phyloP scores from a whole-genome alignment of 2,329 filamentous ascomycete species.

The Apiospora malaysiana region DNA sequence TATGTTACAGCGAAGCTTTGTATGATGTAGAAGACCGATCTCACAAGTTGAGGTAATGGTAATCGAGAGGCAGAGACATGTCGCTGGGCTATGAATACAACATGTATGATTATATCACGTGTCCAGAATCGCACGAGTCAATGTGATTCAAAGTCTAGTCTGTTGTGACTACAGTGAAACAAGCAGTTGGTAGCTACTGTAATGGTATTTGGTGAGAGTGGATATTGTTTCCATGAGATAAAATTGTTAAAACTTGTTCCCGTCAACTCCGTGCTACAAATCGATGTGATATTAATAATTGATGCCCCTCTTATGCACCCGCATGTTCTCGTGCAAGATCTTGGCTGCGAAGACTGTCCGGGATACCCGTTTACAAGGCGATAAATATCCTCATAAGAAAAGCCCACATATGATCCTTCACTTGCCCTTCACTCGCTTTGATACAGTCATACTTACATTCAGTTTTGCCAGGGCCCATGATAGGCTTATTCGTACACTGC shows the following conservation, averaged over 20 bases:
- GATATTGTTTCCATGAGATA: not conserved
- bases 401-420: not conserved
- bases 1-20: conserved; percentile 2
- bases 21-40: not conserved
- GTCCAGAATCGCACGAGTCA: not conserved
- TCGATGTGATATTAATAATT: not conserved
- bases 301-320: not conserved
- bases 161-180: not conserved
- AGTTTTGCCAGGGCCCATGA: not conserved
- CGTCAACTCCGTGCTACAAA: conserved; percentile 2
- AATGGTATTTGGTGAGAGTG: not conserved
- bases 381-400: not conserved
- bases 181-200: not conserved
- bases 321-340: not conserved
- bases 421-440: not conserved
- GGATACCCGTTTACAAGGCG: not conserved
- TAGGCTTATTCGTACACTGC: not conserved
- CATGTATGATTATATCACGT: not conserved
- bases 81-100: conserved; percentile 2
- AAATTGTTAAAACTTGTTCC: not conserved
- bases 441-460: not conserved
- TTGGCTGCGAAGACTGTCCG: not conserved
- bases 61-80: conserved; percentile 2
- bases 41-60: not conserved
- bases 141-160: not conserved